Base-by-base conservation (phyloP, 73 alveolate species). In the Paramecium tetraurelia region DNA sequence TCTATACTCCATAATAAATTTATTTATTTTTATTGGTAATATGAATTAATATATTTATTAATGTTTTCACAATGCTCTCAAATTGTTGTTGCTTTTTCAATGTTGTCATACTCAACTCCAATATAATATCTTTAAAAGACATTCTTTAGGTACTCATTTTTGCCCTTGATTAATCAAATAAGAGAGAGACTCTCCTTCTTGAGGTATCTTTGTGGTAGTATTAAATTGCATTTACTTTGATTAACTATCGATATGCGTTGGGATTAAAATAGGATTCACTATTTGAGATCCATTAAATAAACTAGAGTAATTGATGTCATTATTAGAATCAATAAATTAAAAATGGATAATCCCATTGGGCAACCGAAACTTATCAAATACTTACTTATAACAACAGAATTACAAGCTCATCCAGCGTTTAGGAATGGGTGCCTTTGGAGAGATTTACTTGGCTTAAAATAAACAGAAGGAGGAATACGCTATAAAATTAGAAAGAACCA, bases 391-490 rank as follows among this genome's bases (percentile, higher is more conserved):
- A 86, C 40, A 86, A 76, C 85, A 22, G n/a, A 86, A 94, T 57
- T 97, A 87, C 63, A 83, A 95, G 93, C 89, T 97, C 12, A 92
- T 95, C 9, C 85, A 95, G 85, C 97, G 97, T 85, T 72, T 97
- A 76, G 99, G 99, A 20, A 95, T 96, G 68, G 99, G 99, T 21
- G 98, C 99, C 29, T 97, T 97, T 92, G 99, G 99, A 35, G 95
- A 92, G 36, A 96, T 97, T 43, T 96, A 97, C 83, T 86, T 96
- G 29, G 98, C 98, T 5, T 33, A 92, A 6, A 97, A 97, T 59
- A 84, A 92, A 22, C 76, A 93, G 99, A 96, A 85, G 85, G 92
- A 43, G 77, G 97, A 97, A 75, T 99, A 95, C 31, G 99, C 99
- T 48, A 92, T 97, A 12, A 98, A 98, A 85, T 76, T 96, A 11